Evolutionary conservation across 768 basidiomycete genomes (phyloP).

Genomic region (Psilocybe sp.): DNA sequence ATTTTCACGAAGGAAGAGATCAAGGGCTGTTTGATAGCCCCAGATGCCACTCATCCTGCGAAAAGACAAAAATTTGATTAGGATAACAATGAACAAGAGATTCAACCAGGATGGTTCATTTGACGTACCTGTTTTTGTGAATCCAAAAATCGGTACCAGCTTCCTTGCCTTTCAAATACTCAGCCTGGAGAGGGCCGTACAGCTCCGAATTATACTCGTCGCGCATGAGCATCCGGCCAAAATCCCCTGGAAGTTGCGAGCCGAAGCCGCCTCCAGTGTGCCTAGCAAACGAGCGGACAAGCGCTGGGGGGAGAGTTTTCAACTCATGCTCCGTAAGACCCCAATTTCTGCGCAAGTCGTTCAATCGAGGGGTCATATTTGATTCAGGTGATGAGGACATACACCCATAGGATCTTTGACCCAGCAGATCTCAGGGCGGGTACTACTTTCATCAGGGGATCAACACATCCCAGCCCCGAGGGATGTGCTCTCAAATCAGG

Average conservation of each 20-base stretch:
- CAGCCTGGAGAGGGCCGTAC: constrained; percentile 60
- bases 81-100: background rate
- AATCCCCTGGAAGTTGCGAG: constrained; percentile 46
- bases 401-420: constrained; percentile 67
- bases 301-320: constrained; percentile 56
- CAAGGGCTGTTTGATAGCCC: constrained; percentile 62
- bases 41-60: constrained; percentile 63
- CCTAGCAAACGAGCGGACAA: constrained; percentile 53
- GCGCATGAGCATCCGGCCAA: constrained; percentile 59
- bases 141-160: constrained; percentile 68
- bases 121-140: constrained; percentile 59
- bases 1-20: constrained; percentile 60
- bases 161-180: constrained; percentile 49
- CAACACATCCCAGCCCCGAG: constrained; percentile 55
- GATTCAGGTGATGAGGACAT: constrained; percentile 14
- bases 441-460: constrained; percentile 48
- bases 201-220: constrained; percentile 55
- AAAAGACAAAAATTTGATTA: background rate
- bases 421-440: constrained; percentile 46
- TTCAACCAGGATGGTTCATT: background rate
- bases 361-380: background rate
- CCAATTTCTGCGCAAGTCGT: constrained; percentile 50
- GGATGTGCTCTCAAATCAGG: constrained; percentile 54
- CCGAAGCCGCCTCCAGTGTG: constrained; percentile 50
- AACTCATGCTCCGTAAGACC: constrained; percentile 66